phyloP scores from a whole-genome alignment of 768 basidiomycete genomes.

The Tricholomella constricta region DNA sequence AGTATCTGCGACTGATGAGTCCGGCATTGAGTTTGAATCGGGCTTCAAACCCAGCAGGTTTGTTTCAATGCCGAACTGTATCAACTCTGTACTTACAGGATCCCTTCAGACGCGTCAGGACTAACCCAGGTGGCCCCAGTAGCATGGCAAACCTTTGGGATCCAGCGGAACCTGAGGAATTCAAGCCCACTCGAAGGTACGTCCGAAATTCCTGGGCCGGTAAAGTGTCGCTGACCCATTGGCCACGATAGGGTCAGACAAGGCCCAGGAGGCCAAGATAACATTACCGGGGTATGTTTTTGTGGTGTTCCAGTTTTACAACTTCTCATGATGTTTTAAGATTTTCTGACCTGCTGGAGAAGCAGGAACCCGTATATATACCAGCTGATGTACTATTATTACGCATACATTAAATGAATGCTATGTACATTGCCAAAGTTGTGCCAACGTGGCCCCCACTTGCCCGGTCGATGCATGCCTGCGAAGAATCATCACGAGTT shows the following conservation, averaged over 20 bases:
- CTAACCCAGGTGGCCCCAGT: conserved; percentile 46
- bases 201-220: conserved; percentile 9
- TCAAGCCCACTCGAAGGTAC: conserved; percentile 72
- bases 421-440: not conserved
- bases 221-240: not conserved
- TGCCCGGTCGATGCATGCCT: no score
- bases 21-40: conserved; percentile 37
- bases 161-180: conserved; percentile 44
- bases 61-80: conserved; percentile 10
- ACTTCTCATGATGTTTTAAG: conserved; percentile 11
- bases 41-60: conserved; percentile 55
- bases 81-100: not conserved
- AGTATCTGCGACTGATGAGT: conserved; percentile 25
- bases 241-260: conserved; percentile 56
- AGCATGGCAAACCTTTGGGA: conserved; percentile 52
- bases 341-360: conserved; percentile 20
- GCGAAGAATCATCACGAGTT: no score
- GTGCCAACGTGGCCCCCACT: no score
- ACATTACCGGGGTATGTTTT: conserved; percentile 44
- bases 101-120: conserved; percentile 42
- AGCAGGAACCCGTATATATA: not conserved
- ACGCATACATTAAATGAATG: no score
- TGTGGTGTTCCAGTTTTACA: not conserved
- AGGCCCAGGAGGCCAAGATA: conserved; percentile 68
- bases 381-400: not conserved